A percentile compares a stretch with the other conserved stretches of the same genome.
These are phyloP conservation scores for Boletus sensibilis DNA, from an alignment of 768 basidiomycete genomes.

Conservation along the genomic window DNA sequence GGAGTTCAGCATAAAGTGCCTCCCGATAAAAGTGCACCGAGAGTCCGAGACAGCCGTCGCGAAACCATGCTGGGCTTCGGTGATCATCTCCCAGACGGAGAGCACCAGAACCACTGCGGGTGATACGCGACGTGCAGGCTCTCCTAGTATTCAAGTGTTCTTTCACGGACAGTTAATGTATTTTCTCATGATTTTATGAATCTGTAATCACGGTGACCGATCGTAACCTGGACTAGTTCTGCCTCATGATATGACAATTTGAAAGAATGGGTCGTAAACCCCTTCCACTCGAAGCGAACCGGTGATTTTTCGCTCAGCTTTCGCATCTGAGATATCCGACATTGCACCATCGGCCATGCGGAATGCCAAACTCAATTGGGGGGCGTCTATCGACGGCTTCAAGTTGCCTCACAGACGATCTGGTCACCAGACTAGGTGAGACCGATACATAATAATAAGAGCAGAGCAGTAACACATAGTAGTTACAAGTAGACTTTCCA, in stretches of 20 bases:
- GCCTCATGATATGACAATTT: too few relatives aligned
- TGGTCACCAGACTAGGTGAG: too few relatives aligned
- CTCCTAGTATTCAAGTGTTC: too few relatives aligned
- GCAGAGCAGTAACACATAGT: neutral
- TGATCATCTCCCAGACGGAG: neutral
- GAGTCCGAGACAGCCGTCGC: neutral
- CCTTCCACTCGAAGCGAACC: neutral
- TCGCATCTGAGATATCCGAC: neutral
- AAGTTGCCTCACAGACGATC: too few relatives aligned
- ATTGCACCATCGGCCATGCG: neutral
- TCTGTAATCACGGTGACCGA: neutral
- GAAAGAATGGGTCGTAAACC: neutral
- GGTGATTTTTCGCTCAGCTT: neutral
- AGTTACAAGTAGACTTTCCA: neutral
- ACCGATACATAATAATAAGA: too few relatives aligned
- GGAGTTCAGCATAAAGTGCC: slow-evolving; percentile 12
- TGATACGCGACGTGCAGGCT: neutral
- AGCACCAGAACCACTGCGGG: neutral
- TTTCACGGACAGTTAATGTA: neutral
- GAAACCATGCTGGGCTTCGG: neutral
- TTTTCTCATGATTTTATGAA: neutral
- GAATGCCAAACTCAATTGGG: too few relatives aligned
- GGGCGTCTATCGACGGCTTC: too few relatives aligned
- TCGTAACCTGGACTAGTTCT: neutral
- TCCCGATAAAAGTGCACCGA: neutral